Base-by-base conservation (phyloP, 2,329 filamentous ascomycete genomes). In the Aspergillus neoniger region DNA sequence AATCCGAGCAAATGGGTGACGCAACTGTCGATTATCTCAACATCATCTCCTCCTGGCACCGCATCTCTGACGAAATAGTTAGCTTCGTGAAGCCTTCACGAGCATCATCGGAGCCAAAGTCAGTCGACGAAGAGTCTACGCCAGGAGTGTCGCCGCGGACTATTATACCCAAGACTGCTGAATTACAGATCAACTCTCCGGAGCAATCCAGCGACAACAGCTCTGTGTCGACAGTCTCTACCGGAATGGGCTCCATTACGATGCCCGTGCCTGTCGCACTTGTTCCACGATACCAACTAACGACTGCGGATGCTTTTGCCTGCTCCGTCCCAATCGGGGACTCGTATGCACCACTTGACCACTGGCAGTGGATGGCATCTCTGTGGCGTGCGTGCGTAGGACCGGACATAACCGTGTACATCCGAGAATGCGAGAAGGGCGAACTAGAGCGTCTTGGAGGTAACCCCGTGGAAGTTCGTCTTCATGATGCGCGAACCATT, bases 351-450 rank as follows among this genome's bases (percentile, higher is more conserved):
- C 88, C 91, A 0, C 84, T 90, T n/a, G 92, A 96, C 69, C 94
- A 98, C 78, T 98, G 94, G 92, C 91, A 96, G 75, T 98, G 94
- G 94, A 92, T 95, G 82, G 94, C 94, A 38, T 94, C 91, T 47
- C 84, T 97, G 21, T 98, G 94, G 94, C 88, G 93, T 9, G 91
- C 92, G 9, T 90, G 91, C 57, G 83, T 93, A 1, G 91, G 90
- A 0, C 87, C 94, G 0, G 94, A 98, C 62, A 75, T 81, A 55
- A 81, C 79, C 0, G 73, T 82, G 12, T 78, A 79, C 55, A 74
- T 81, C 50, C 74, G 76, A 5, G 76, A 80, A 39, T 75, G 75
- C 51, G 72, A 74, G 17, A 72, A 74, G 47, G 76, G 76, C 19
- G 74, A 82, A 53, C 59, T 81, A 44, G 74, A 74, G 5, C 74